Conservation (phyloP, 1,139 yeast genomes). For the Blastobotrys raffinosifermentans region DNA sequence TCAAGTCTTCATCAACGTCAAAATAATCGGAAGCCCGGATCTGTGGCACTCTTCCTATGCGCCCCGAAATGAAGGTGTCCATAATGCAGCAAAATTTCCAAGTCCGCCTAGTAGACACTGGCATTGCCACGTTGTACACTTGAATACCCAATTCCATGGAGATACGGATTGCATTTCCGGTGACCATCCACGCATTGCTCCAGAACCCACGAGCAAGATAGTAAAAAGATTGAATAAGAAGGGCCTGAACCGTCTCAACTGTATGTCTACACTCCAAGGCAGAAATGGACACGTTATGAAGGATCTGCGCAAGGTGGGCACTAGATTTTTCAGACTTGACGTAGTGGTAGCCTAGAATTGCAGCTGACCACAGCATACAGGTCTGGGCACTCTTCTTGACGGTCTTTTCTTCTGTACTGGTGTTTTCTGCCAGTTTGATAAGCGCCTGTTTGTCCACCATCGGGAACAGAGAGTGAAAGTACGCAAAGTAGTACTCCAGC, state of each 20-base stretch:
- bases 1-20: slow-evolving; percentile 6
- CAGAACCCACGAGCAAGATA: slow-evolving; percentile 12
- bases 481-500: slow-evolving; percentile 17
- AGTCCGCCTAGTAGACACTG: neutral
- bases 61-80: slow-evolving; percentile 12
- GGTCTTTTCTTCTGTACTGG: slow-evolving; percentile 7
- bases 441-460: slow-evolving; percentile 16
- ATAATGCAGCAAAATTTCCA: slow-evolving; percentile 15
- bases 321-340: slow-evolving; percentile 10
- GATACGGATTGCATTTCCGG: slow-evolving; percentile 13
- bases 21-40: slow-evolving; percentile 8
- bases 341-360: slow-evolving; percentile 15
- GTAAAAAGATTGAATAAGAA: slow-evolving; percentile 11
- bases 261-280: slow-evolving; percentile 17
- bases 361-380: slow-evolving; percentile 17
- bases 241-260: slow-evolving; percentile 7
- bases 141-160: slow-evolving; percentile 5
- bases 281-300: slow-evolving; percentile 17
- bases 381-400: slow-evolving; percentile 10
- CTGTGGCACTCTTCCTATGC: slow-evolving; percentile 13
- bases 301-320: slow-evolving; percentile 11
- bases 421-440: slow-evolving; percentile 12
- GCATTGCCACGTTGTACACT: neutral
- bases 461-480: slow-evolving; percentile 16
- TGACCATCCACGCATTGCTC: slow-evolving; percentile 13